Base-by-base conservation (phyloP, 2,329 filamentous ascomycete genomes). In the Ophiognomonia clavigignenti-juglandacearum region DNA sequence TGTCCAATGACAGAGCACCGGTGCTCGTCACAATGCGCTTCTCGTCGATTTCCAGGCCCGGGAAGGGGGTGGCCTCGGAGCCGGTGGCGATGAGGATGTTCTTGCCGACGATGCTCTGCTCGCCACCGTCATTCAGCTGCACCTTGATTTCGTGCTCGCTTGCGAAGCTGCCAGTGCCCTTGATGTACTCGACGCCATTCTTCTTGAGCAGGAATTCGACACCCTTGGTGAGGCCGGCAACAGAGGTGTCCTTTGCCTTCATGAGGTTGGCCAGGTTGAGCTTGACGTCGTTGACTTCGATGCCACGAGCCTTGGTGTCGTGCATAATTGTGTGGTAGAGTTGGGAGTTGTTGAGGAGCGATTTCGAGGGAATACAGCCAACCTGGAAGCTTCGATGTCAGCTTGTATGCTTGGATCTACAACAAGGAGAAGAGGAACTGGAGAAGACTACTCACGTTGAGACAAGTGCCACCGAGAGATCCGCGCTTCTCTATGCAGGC, bases 171-270 rank as follows among this genome's bases (percentile, higher is more conserved):
- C 86, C 92, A 43, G 88, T 83, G 59, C 93, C 93, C 77, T 96
- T 96, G 74, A 97, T 79, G 71, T 97, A 98, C 67, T 97, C 90
- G 57, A 96, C 93, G 55, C 89, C 88, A 74, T 98, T 98, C 81
- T 98, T 97, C 84, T 97, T 97, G 73, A 98, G 86, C 54, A 98
- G 77, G 67, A 92, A 98, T 71, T 98, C 93, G 56, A 98, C 87
- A 67, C 93, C 93, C 78, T 97, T 97, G 57, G 93, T 98, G 57
- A 98, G 74, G 41, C 90, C 83, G 34, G 74, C 70, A 54, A 98
- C 93, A 43, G 93, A 95, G 29, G 83, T 86, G 43, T 98, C 92
- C 76, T 98, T 98, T 51, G 93, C 91, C 76, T 96, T 95, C 91
- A 98, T 96, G 82, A 98, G 90, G 69, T 93, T 85, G 61, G 76